A percentile compares a stretch with the other conserved stretches of the same genome.
These are phyloP conservation scores for Sporothrix humicola DNA, from an alignment of 2,329 filamentous ascomycete species.

Conservation along the genomic window DNA sequence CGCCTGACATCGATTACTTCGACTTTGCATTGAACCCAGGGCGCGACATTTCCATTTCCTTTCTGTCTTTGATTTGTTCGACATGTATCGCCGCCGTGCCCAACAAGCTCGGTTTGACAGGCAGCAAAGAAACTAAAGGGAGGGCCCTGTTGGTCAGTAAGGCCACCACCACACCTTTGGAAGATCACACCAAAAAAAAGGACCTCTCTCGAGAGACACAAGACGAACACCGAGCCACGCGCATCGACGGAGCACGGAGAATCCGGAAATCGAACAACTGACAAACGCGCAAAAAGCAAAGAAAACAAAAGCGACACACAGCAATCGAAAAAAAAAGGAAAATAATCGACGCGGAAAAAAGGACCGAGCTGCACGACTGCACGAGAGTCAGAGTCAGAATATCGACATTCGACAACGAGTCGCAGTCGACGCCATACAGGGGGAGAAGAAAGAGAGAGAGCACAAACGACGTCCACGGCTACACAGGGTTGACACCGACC, in stretches of 20 bases:
- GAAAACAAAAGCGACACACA: not conserved
- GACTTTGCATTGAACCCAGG: not conserved
- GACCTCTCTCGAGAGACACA: not conserved
- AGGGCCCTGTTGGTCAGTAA: slow-evolving; percentile 10
- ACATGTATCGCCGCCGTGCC: slow-evolving; percentile 28
- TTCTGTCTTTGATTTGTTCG: not conserved
- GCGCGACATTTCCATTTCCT: not conserved
- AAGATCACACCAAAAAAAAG: not conserved
- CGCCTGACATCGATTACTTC: not conserved
- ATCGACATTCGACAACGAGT: not conserved
- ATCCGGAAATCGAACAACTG: slow-evolving; percentile 27
- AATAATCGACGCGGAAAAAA: slow-evolving; percentile 12
- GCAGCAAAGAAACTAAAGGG: slow-evolving; percentile 11
- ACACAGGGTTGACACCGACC: slow-evolving; percentile 10
- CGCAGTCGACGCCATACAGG: not conserved
- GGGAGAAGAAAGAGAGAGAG: not conserved
- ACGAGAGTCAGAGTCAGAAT: not conserved
- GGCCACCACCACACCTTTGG: slow-evolving; percentile 2
- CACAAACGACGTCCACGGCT: not conserved
- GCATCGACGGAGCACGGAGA: slow-evolving; percentile 22
- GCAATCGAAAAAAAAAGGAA: not conserved
- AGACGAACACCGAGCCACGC: slow-evolving; percentile 8
- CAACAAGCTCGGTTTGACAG: slow-evolving; percentile 27
- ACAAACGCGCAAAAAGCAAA: not conserved
- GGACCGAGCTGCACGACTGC: not conserved